Evolutionary conservation across 495 filamentous ascomycete species (phyloP), one percentile per base, ranked within the genome.

Genomic region (Aspergillus mulundensis): DNA sequence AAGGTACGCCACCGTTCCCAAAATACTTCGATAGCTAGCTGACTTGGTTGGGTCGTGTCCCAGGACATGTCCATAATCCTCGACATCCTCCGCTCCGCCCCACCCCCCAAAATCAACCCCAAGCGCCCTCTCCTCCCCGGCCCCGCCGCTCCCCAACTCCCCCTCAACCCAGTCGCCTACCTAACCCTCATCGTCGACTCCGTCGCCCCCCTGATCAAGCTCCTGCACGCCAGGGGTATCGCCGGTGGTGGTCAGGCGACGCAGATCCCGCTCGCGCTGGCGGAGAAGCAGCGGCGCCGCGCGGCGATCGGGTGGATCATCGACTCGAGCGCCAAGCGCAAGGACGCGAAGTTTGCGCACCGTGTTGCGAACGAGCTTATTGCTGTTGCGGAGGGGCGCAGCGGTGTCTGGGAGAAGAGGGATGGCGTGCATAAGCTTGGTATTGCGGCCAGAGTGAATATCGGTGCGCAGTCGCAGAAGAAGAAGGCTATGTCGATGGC

Each of bases 171-270:
- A 10, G 75, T 91, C 28, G 76, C 83, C 42, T 91, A 91, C 72
- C 83, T 96, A 38, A 88, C 85, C 0, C 73, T 93, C 36, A 90
- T 93, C n/a, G 86, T 98, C 66, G 94, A 98, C 78, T 95, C 90
- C 11, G 87, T 97, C n/a, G 90, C 91, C 12, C 94, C 94, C 19
- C 77, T 98, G 20, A 72, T 97, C 63, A 87, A 86, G 25, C 83
- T 97, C 63, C 81, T 84, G 20, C 77, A 77, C 30, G 80, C 87
- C 64, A 88, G 84, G 69, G 90, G 90, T 60, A 80, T 88, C 32
- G 88, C 87, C 0, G 91, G 91, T 72, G 94, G 94, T 73, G 94
- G 94, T 69, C 77, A 80, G 12, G 83, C 90, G 15, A 79, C 97
- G 49, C 89, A 91, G 46, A 79, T 96, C 32, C 94, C 94, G 0